Evolutionary conservation across 2,329 filamentous ascomycete genomes (phyloP), one percentile per base, ranked within the genome.

Genomic region (Annulohypoxylon truncatum): DNA sequence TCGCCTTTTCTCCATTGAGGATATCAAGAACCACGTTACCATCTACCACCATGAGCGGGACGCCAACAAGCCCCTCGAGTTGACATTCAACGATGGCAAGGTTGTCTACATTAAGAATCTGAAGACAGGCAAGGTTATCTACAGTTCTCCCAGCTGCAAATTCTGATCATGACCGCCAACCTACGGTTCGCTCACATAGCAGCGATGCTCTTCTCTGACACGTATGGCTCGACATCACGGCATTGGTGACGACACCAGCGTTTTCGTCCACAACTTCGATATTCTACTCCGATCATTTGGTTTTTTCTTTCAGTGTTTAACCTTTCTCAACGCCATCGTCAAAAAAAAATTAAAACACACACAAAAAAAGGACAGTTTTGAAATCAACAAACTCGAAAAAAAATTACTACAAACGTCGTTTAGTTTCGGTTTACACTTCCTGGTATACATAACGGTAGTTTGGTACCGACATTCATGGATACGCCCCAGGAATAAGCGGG

Each of bases 11-110:
- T 67, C 67, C 1, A 52, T 67, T 3, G 48, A 24, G 31, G 58
- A 67, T 31, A 24, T 4, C 4, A 4, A 4, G 1, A 5, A 10
- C 1, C 26, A 29, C 2, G 12, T 26, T 2, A 38, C 18, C 18
- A 22, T 67, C 22, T 67, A 67, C 29, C 29, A 61, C 1, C 24
- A 62, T 33, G n/a, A 24, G 2, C 35, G 29, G 13, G 64, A 69
- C 12, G 51, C 44, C 4, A 1, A 47, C 18, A 53, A 59, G 35
- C 40, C 18, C 1, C 54, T 69, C 20, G 12, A 6, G 3, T 64
- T 66, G 46, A 52, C 44, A 0, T 46, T 56, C 18, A 3, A 28
- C 2, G 1, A 50, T 1, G 64, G 44, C 7, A 52, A 52, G 2
- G 3, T 67, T 10, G 20, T 31, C 2, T 18, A 24, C 2, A 20